Base-by-base conservation (phyloP, 2,329 filamentous ascomycete species). In the Hypoxylon sp. region DNA sequence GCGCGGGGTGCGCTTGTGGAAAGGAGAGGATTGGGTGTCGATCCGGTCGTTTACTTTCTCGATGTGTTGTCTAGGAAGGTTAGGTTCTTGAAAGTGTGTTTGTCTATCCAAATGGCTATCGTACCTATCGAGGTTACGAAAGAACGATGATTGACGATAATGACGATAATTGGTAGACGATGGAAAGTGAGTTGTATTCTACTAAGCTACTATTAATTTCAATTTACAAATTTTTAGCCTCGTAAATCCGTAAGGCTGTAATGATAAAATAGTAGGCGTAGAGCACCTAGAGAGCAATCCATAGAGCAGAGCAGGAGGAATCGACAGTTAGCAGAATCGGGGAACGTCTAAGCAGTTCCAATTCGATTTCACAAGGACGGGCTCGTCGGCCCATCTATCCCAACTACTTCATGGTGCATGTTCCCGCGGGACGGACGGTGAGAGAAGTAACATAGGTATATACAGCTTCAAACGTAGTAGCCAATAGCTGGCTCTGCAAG, bases 391-490 rank as follows among this genome's bases (percentile, higher is more conserved):
- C 59, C 14, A 57, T 48, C 53, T 64, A 57, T 57, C 60, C 35
- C n/a, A 19, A 46, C 14, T 52, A 56, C 51, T 47, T 59, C 29
- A 19, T 46, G 60, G 35, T 53, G 26, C 50, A 44, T 56, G 50
- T 50, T 46, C 53, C 19, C 33, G 48, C 44, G 29, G 48, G 50
- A 62, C 35, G 31, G 44, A 56, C 47, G 29, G 50, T 22, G 39
- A 44, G 31, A 63, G 37, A 35, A 60, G 39, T 48, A 55, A 35
- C 33, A 29, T 39, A 39, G 13, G 13, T 66, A 66, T 66, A 62
- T 66, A 66, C 58, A 66, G 39, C 63, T 60, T 63, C 37, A 26
- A 63, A 51, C 24, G 37, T 56, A 19, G 53, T 50, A 47, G 51
- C 50, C 44, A 29, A 39, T 24, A 52, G 9, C 52, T 54, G 10